phyloP scores from a whole-genome alignment of 306 rosid species.

The Senna tora region DNA sequence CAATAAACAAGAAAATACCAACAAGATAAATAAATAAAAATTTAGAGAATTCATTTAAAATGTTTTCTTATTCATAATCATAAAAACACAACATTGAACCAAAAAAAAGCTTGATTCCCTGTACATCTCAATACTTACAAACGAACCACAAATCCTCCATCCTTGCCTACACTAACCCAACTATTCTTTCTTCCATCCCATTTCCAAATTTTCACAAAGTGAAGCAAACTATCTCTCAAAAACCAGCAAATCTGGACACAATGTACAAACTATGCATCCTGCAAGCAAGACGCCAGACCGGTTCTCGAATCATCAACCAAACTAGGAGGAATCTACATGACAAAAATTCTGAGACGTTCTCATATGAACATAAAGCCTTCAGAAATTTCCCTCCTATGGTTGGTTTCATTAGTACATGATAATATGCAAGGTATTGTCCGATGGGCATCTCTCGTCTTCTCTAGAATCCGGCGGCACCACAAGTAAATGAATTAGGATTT shows the following conservation, averaged over 20 bases:
- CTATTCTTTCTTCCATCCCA: neutral
- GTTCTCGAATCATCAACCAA: conserved; percentile 22
- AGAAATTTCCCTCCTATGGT: neutral
- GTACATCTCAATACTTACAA: neutral
- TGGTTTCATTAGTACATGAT: too few relatives aligned
- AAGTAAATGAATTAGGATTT: neutral
- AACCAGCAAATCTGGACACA: neutral
- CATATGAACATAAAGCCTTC: neutral
- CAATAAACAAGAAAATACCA: too few relatives aligned
- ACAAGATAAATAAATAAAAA: too few relatives aligned
- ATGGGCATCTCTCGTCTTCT: conserved; percentile 11
- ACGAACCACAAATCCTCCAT: neutral
- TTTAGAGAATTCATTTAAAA: too few relatives aligned
- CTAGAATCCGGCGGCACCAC: neutral
- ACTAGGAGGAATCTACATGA: conserved; percentile 7
- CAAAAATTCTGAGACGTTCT: neutral
- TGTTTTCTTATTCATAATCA: neutral
- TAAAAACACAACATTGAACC: neutral
- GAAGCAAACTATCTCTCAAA: neutral
- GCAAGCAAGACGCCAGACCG: neutral
- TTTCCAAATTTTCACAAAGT: neutral
- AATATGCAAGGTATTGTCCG: neutral
- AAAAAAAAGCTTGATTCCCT: neutral
- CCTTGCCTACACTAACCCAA: neutral
- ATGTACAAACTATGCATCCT: neutral